Conservation (phyloP, 139 green algal genomes). For the Yamagishiella unicocca region DNA sequence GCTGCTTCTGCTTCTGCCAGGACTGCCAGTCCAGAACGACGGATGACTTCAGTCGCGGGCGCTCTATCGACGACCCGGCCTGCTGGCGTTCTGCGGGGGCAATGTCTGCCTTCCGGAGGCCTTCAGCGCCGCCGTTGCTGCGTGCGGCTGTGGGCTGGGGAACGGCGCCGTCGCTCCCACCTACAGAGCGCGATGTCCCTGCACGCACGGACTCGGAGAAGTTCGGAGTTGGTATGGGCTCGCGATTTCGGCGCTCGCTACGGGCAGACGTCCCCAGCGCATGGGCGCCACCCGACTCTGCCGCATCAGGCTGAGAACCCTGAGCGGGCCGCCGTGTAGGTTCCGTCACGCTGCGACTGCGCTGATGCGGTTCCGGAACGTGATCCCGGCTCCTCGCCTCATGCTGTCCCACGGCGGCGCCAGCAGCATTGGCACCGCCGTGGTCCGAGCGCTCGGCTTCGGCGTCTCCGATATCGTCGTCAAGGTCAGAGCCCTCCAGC, state of each 20-base stretch:
- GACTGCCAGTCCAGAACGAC: neutral
- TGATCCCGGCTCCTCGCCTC: neutral
- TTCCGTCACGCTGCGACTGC: neutral
- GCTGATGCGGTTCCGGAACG: neutral
- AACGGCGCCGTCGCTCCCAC: neutral
- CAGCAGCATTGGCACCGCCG: neutral
- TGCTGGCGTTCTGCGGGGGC: neutral
- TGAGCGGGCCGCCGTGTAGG: too few species aligned
- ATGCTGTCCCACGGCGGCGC: neutral
- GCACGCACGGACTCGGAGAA: neutral
- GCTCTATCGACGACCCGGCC: neutral
- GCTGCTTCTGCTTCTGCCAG: neutral
- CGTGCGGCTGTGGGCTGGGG: neutral
- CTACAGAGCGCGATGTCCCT: neutral
- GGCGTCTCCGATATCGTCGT: neutral
- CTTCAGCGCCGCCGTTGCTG: neutral
- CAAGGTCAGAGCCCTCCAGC: slow-evolving; percentile 40
- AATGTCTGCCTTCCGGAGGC: neutral
- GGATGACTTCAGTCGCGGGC: slow-evolving; percentile 21
- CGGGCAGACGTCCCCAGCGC: neutral
- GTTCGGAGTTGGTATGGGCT: slow-evolving; percentile 25
- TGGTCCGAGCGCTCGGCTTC: too few species aligned
- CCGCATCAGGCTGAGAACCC: too few species aligned
- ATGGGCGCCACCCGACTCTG: neutral
- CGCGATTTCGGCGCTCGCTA: neutral